Evolutionary conservation across 2,329 filamentous ascomycete species (phyloP), one percentile per base, ranked within the genome.

Genomic region (Escovopsis sp.): DNA sequence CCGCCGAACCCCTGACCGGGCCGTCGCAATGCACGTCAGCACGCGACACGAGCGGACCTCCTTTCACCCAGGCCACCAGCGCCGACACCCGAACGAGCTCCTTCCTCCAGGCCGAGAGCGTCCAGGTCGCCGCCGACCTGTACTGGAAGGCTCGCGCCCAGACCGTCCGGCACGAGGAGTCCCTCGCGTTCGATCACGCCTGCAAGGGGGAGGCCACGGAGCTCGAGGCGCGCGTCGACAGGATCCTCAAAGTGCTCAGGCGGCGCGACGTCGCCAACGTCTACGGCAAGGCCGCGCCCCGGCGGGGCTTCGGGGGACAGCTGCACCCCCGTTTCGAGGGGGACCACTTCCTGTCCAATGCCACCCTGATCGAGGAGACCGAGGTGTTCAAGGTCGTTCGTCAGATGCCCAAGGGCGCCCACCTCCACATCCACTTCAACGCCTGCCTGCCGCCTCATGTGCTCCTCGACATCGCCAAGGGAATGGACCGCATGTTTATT

Each of bases 381-480:
- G 53, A 58, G 30, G 48, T 85, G 12, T 72, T 75, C 44, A 44
- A 60, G 19, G 64, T 79, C 18, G 68, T 74, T 5, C 58, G 58
- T 23, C 49, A 53, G 38, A 68, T 81, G 61, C 80, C 80, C 29
- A 86, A 86, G 53, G 80, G 79, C 3, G 68, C 69, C 1, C 76
- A 85, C 49, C 60, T 85, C 17, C 80, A 86, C 52, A 69, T 84
- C 17, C 80, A 86, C 52, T 85, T 82, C 62, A 86, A 85, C 50
- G 69, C 79, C n/a, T 81, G 79, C 40, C 59, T 85, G 4, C 59
- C 63, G 12, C 76, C 79, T 9, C 52, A 61, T 2, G 63, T 74
- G 5, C 59, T 85, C 15, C 60, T 85, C 11, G 54, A 60, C 17
- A 61, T 62, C 44, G 70, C 60, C 43, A 68, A 61, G 60, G 61